Base-by-base conservation (phyloP, 176 grass and related monocot genomes). In the Triticum urartu region DNA sequence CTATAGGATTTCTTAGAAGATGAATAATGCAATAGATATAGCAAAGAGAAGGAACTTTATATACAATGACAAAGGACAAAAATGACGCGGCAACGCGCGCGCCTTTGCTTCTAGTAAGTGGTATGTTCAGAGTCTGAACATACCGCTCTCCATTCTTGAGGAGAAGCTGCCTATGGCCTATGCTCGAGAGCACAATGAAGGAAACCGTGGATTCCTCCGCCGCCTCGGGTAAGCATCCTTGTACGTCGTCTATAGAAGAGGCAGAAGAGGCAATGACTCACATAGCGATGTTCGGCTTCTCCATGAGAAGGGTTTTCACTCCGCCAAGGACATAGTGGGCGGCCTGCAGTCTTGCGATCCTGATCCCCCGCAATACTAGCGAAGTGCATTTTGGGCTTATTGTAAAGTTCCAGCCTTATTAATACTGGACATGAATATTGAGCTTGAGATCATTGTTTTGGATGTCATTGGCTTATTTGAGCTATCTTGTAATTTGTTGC, bases 331-430 rank as follows among this genome's bases (percentile, higher is more conserved):
- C 84, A 90, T 98, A 32, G 89, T 94, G 2, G 93, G 93, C 4
- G 96, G 93, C 24, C 87, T 95, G 60, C 78, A 98, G 64, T 94
- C 88, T 6, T 98, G 93, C 89, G 91, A 98, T 81, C 90, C 73
- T 4, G 80, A 85, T 86, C 7, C 43, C 78, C 34, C 34, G 5
- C 34, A 35, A 5, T 95, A 95, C 61, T 94, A 88, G 88, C 13
- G 6, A 80, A 71, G 68, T n/a, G 21, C 17, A 26, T 28, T 63
- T 68, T 15, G 38, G 25, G 15, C 6, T 50, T 68, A 3, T 14
- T 47, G 10, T 6, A 1, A 11, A 36, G 36, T 28, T 63, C 48
- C 15, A 12, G 26, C 3, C 42, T 45, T 45, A 4, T 65, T 79
- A 4, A 1, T 4, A 64, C 9, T 22, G 28, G 50, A 79, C 48